These are phyloP conservation scores for Calcarisporium arbuscula DNA, from an alignment of 2,329 filamentous ascomycete species.

Conservation along the genomic window DNA sequence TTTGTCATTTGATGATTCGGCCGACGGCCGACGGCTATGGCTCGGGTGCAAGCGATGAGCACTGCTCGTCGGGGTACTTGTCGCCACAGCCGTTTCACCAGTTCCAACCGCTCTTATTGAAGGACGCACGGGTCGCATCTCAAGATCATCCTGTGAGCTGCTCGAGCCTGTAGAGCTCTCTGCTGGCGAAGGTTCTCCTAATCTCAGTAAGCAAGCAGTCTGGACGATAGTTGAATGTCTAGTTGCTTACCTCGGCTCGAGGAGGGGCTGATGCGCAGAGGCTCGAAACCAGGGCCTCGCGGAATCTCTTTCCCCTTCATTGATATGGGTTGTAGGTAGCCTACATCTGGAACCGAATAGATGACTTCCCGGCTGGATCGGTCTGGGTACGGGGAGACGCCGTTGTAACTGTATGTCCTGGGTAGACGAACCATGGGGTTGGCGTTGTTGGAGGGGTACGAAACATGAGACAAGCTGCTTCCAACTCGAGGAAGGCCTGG, in stretches of 20 bases:
- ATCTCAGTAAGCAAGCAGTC: neutral
- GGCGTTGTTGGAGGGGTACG: constrained; percentile 36
- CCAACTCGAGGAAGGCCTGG: constrained; percentile 35
- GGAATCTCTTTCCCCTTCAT: constrained; percentile 38
- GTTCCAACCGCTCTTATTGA: constrained; percentile 8
- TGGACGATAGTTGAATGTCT: neutral
- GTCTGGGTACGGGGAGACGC: constrained; percentile 25
- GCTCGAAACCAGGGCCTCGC: constrained; percentile 22
- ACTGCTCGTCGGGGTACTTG: constrained; percentile 2
- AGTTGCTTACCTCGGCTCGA: constrained; percentile 25
- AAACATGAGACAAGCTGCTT: constrained; percentile 40
- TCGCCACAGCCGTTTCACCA: constrained; percentile 9
- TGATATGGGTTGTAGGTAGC: constrained; percentile 18
- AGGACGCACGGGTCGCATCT: constrained; percentile 25
- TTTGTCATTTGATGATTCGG: constrained; percentile 22
- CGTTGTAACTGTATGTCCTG: constrained; percentile 37
- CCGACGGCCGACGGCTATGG: constrained; percentile 21
- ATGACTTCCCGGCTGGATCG: constrained; percentile 23
- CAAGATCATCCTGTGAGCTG: constrained; percentile 33
- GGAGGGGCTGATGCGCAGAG: constrained; percentile 27
- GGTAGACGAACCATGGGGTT: constrained; percentile 33
- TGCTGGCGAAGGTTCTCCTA: constrained; percentile 17
- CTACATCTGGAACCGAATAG: constrained; percentile 21
- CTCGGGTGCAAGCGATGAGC: constrained; percentile 19
- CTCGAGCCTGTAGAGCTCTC: constrained; percentile 31